A percentile compares a stretch with the other conserved stretches of the same genome.
phyloP scores from a whole-genome alignment of 2,329 filamentous ascomycete species.

The Fusarium ramigenum region DNA sequence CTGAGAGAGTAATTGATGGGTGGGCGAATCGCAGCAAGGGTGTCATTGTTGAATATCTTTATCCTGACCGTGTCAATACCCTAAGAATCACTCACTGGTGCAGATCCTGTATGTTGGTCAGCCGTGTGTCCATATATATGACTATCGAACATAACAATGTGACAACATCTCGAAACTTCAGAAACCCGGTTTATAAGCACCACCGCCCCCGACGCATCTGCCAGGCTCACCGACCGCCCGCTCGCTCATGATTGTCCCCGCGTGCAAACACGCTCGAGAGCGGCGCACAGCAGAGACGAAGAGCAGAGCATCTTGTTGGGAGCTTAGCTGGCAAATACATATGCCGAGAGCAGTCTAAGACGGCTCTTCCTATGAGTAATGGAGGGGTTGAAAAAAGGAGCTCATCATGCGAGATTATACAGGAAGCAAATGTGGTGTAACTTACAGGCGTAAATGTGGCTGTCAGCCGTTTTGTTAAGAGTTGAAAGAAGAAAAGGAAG shows the following conservation, averaged over 20 bases:
- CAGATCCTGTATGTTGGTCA: conserved; percentile 32
- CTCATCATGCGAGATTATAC: conserved; percentile 52
- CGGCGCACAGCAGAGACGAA: conserved; percentile 34
- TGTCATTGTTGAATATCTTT: not conserved
- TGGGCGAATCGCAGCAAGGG: conserved; percentile 14
- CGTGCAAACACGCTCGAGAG: conserved; percentile 50
- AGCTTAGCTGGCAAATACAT: conserved; percentile 35
- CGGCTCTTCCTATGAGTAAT: conserved; percentile 57
- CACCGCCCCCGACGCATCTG: conserved; percentile 51
- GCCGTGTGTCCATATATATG: not conserved
- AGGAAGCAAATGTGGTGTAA: not conserved
- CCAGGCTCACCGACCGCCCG: conserved; percentile 40
- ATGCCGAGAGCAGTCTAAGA: conserved; percentile 53
- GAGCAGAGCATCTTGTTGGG: conserved; percentile 26
- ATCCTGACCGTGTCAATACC: not conserved
- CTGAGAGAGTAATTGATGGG: conserved; percentile 21
- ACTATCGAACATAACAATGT: not conserved
- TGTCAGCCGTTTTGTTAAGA: conserved; percentile 4
- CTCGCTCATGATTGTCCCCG: conserved; percentile 33
- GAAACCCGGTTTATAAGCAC: conserved; percentile 59
- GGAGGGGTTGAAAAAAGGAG: conserved; percentile 52
- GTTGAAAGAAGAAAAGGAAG: conserved; percentile 24
- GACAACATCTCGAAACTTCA: conserved; percentile 49
- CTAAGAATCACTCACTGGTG: not conserved
- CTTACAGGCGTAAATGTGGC: conserved; percentile 15